Evolutionary conservation across 2,329 filamentous ascomycete species (phyloP).

Genomic region (Exophiala spinifera): DNA sequence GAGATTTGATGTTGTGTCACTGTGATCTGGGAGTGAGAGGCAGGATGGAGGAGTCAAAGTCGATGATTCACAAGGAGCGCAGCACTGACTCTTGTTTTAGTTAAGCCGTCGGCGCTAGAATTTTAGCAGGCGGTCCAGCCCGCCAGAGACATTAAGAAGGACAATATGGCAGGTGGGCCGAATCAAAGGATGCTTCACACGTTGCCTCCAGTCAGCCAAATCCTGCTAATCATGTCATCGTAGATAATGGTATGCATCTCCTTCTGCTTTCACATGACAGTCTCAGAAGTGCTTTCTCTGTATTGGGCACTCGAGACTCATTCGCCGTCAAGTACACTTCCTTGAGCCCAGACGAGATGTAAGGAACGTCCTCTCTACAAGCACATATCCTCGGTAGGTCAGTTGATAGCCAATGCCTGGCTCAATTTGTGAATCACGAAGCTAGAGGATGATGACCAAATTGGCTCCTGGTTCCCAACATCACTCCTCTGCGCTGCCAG

Average conservation of each 20-base stretch:
- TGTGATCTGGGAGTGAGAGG: neutral
- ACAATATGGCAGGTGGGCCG: neutral
- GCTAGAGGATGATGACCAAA: constrained; percentile 9
- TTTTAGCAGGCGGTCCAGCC: neutral
- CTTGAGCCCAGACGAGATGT: no score
- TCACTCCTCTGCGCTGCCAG: constrained; percentile 14
- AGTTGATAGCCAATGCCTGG: no score
- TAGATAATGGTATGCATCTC: no score
- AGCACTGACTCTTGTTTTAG: neutral
- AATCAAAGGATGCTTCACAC: neutral
- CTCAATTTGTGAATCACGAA: neutral
- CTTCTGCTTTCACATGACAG: no score
- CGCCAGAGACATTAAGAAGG: neutral
- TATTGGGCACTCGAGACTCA: no score
- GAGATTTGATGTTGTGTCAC: neutral
- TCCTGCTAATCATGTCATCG: no score
- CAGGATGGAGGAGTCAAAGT: neutral
- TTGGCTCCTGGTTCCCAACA: constrained; percentile 19
- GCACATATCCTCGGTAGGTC: no score
- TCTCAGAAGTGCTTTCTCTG: neutral
- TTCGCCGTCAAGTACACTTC: no score
- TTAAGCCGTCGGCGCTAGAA: neutral
- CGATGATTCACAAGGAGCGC: neutral
- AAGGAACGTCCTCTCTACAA: no score
- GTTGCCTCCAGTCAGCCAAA: no score